phyloP scores from a whole-genome alignment of 495 filamentous ascomycete species.

The Aspergillus saccharolyticus region DNA sequence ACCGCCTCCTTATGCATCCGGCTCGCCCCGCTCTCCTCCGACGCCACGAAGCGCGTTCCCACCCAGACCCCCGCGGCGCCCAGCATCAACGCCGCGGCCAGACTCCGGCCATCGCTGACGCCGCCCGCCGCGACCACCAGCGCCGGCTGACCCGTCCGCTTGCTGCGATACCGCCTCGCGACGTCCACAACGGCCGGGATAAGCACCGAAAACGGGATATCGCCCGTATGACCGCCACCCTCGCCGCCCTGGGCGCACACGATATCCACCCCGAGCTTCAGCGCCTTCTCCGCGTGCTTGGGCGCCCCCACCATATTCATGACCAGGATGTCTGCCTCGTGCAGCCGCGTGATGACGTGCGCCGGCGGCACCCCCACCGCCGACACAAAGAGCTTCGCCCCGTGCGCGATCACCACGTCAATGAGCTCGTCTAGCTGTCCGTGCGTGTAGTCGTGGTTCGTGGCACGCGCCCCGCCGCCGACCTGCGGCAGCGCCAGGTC shows the following conservation, averaged over 20 bases:
- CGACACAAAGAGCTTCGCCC: slow-evolving; percentile 73
- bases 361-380: slow-evolving; percentile 79
- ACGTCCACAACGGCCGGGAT: slow-evolving; percentile 75
- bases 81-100: slow-evolving; percentile 68
- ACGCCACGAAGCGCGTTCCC: slow-evolving; percentile 80
- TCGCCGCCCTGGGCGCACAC: slow-evolving; percentile 80
- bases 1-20: slow-evolving; percentile 75
- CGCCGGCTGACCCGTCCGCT: slow-evolving; percentile 50
- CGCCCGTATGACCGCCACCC: slow-evolving; percentile 74
- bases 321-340: slow-evolving; percentile 68
- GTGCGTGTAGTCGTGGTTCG: slow-evolving; percentile 88
- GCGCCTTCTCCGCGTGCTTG: slow-evolving; percentile 79
- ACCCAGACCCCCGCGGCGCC: slow-evolving; percentile 77
- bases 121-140: slow-evolving; percentile 75
- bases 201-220: slow-evolving; percentile 66
- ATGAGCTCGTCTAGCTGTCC: slow-evolving; percentile 79
- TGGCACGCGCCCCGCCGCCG: slow-evolving; percentile 71
- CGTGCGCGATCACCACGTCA: slow-evolving; percentile 70
- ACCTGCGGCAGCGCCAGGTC: slow-evolving; percentile 84
- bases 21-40: slow-evolving; percentile 69
- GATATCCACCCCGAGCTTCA: slow-evolving; percentile 75
- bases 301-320: slow-evolving; percentile 97
- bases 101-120: slow-evolving; percentile 62
- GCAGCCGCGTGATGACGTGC: slow-evolving; percentile 62
- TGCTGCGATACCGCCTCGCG: slow-evolving; percentile 53